Base-by-base conservation (phyloP, 2,329 filamentous ascomycete genomes). In the Biscogniauxia marginata region DNA sequence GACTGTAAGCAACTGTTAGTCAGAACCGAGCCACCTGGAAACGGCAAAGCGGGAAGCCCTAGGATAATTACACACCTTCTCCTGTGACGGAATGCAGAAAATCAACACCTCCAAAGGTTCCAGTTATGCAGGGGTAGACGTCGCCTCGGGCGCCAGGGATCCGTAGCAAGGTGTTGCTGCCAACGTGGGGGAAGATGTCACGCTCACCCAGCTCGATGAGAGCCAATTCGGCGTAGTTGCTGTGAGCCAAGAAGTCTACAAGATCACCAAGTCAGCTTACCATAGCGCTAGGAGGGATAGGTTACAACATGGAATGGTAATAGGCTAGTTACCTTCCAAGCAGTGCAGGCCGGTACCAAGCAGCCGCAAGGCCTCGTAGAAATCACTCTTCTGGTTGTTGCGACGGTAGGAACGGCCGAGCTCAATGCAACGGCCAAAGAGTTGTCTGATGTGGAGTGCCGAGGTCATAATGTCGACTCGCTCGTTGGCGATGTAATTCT, bases 401-500 rank as follows among this genome's bases (percentile, higher is more conserved):
- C 81, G 77, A 56, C 79, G 81, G 73, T 93, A 96, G 48, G 80
- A 81, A 57, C 91, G 88, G 46, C 86, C 93, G n/a, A 95, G 84
- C 65, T 93, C 81, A 65, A 96, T 91, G 66, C 84, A 91, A 59
- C 82, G 79, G 47, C 79, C 75, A 61, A 96, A 90, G 1, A 96
- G 84, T 60, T 83, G 81, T 52, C 90, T 84, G 58, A 96, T 84
- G 67, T 96, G 85, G 49, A 81, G 79, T 55, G 92, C 89, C 49
- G 91, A 96, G 46, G 89, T 96, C 75, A 89, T 90, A 70, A 96
- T 95, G 47, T 84, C 84, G 56, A 82, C 75, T 50, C 84, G 77
- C 71, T 97, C 93, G 61, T 92, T 92, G 43, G 93, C 91, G 73
- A 97, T 97, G 75, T 97, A 97, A 72, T 93, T 95, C 78, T 98